These are phyloP conservation scores for Trichophyton schoenleinii DNA, from an alignment of 2,329 filamentous ascomycete species.

Conservation along the genomic window DNA sequence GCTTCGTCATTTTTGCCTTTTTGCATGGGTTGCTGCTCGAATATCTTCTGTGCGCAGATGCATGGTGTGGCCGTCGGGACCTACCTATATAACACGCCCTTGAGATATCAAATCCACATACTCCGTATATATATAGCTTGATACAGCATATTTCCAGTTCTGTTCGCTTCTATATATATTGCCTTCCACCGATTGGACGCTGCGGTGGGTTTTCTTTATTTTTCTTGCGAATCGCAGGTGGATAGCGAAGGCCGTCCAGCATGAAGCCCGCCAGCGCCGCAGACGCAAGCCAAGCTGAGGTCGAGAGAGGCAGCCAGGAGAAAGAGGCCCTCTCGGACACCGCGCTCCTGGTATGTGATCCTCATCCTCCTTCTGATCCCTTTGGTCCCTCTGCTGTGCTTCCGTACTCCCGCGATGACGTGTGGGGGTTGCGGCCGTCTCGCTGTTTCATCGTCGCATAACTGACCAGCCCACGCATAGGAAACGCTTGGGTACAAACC, in stretches of 20 bases:
- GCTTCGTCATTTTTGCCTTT: too few species aligned
- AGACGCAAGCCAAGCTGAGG: conserved; percentile 2
- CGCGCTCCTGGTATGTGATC: conserved; percentile 24
- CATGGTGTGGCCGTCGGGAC: background rate
- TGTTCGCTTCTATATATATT: background rate
- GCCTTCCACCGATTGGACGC: background rate
- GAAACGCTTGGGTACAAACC: conserved; percentile 45
- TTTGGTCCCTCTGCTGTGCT: background rate
- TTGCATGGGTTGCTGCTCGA: background rate
- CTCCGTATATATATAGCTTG: background rate
- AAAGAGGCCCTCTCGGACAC: conserved; percentile 18
- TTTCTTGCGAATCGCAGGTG: background rate
- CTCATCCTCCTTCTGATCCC: background rate
- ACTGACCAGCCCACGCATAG: conserved; percentile 19
- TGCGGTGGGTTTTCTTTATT: background rate
- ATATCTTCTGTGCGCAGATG: background rate
- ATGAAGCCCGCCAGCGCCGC: background rate
- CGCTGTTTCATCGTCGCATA: background rate
- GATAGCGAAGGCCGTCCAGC: background rate
- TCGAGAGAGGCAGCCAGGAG: conserved; percentile 1
- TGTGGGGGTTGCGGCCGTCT: background rate
- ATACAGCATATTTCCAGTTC: background rate
- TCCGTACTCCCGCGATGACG: background rate
- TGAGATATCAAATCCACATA: background rate
- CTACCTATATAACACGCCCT: background rate